Evolutionary conservation across 192 early-diverging fungal genomes (phyloP).

Genomic region (Dimargaris verticillata): DNA sequence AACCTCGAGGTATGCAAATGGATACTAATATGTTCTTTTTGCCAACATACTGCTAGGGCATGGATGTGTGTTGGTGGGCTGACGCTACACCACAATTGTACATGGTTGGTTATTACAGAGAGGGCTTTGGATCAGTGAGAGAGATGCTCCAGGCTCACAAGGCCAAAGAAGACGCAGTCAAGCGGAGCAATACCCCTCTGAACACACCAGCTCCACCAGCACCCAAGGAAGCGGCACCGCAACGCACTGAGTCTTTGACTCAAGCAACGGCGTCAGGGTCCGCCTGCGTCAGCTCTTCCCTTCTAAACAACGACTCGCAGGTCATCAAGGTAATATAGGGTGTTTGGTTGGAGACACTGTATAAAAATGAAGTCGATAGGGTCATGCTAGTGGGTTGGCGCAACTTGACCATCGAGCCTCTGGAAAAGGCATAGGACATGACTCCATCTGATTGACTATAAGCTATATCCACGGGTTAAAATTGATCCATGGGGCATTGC

Average conservation of each 20-base stretch:
- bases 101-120: conserved; percentile 20
- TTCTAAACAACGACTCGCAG: neutral
- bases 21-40: neutral
- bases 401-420: conserved; percentile 20
- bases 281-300: neutral
- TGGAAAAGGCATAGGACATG: neutral
- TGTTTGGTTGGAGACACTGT: conserved; percentile 8
- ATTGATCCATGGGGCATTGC: neutral
- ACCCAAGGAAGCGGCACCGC: neutral
- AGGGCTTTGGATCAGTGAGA: conserved; percentile 27
- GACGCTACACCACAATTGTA: neutral
- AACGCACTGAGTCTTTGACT: neutral
- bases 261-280: neutral
- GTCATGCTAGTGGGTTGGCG: conserved; percentile 1
- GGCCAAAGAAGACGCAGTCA: neutral
- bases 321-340: neutral
- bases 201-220: conserved; percentile 1
- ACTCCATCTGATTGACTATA: neutral
- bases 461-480: neutral
- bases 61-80: neutral
- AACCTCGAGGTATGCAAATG: neutral
- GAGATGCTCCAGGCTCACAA: conserved; percentile 23
- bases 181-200: neutral
- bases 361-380: conserved; percentile 14
- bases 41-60: neutral